Conservation (phyloP, 2,329 filamentous ascomycete species). For the Neospermospora avenae region DNA sequence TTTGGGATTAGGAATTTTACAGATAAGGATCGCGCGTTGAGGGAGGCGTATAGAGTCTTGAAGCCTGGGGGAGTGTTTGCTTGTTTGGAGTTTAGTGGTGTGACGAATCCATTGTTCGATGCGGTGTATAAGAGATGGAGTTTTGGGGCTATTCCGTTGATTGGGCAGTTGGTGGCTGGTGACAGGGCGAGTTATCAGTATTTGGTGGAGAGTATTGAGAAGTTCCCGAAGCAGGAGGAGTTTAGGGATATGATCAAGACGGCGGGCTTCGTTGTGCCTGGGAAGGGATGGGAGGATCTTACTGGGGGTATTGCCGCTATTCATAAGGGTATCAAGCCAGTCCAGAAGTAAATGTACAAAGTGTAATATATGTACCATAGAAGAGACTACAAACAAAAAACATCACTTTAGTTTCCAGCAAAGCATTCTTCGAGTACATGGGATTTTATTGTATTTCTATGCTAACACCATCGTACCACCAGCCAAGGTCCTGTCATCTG, state of each 20-base stretch:
- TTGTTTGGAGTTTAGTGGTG: conserved; percentile 86
- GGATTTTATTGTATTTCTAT: conserved; percentile 34
- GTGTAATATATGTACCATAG: conserved; percentile 15
- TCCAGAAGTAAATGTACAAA: conserved; percentile 20
- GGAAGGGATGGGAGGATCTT: conserved; percentile 81
- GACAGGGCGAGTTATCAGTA: conserved; percentile 98
- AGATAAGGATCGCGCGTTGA: conserved; percentile 77
- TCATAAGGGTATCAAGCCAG: conserved; percentile 90
- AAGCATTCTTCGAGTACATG: conserved; percentile 22
- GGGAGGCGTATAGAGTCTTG: conserved; percentile 81
- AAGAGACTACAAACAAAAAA: neutral
- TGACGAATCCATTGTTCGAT: conserved; percentile 75
- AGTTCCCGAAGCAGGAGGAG: conserved; percentile 80
- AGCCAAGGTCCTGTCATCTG: conserved; percentile 30
- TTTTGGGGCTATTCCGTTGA: conserved; percentile 88
- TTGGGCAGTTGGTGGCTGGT: conserved; percentile 90
- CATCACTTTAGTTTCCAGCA: neutral
- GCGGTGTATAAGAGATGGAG: conserved; percentile 93
- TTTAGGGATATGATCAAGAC: conserved; percentile 80
- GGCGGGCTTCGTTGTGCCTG: conserved; percentile 83
- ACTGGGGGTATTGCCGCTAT: conserved; percentile 92
- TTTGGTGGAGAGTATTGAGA: conserved; percentile 94
- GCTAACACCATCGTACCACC: conserved; percentile 23
- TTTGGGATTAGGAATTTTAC: conserved; percentile 98
- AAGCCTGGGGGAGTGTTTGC: conserved; percentile 96